Conservation (phyloP, 2,329 filamentous ascomycete species). For the Coniella vitis region DNA sequence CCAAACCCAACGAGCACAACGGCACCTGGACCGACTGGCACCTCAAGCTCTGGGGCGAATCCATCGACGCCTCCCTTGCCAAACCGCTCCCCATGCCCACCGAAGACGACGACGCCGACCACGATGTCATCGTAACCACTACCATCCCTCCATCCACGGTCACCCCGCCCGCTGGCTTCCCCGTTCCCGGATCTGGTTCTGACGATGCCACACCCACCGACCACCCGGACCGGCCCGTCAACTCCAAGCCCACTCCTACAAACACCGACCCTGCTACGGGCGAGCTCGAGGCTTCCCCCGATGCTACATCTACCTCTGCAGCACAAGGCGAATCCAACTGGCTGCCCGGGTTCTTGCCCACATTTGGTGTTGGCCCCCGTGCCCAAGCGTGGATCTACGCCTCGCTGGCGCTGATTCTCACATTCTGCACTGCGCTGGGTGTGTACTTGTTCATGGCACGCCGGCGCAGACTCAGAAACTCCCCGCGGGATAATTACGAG, state of each 20-base stretch:
- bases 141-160: slow-evolving; percentile 58
- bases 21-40: slow-evolving; percentile 88
- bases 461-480: slow-evolving; percentile 67
- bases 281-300: slow-evolving; percentile 20
- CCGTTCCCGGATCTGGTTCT: slow-evolving; percentile 30
- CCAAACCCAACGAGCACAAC: slow-evolving; percentile 64
- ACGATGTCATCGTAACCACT: slow-evolving; percentile 59
- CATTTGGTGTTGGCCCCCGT: slow-evolving; percentile 78
- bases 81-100: slow-evolving; percentile 72
- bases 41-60: slow-evolving; percentile 89
- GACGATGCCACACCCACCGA: slow-evolving; percentile 45
- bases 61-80: slow-evolving; percentile 68
- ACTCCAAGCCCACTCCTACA: slow-evolving; percentile 32
- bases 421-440: slow-evolving; percentile 77
- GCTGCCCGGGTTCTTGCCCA: slow-evolving; percentile 83
- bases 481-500: slow-evolving; percentile 77
- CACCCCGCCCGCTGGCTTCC: slow-evolving; percentile 41
- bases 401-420: slow-evolving; percentile 71
- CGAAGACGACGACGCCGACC: slow-evolving; percentile 76
- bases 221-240: slow-evolving; percentile 58
- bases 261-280: slow-evolving; percentile 25
- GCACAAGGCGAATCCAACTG: slow-evolving; percentile 49
- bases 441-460: slow-evolving; percentile 76
- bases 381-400: slow-evolving; percentile 94
- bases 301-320: slow-evolving; percentile 25